Base-by-base conservation (phyloP, 2,329 filamentous ascomycete genomes). In the Aspergillus ochraceus region DNA sequence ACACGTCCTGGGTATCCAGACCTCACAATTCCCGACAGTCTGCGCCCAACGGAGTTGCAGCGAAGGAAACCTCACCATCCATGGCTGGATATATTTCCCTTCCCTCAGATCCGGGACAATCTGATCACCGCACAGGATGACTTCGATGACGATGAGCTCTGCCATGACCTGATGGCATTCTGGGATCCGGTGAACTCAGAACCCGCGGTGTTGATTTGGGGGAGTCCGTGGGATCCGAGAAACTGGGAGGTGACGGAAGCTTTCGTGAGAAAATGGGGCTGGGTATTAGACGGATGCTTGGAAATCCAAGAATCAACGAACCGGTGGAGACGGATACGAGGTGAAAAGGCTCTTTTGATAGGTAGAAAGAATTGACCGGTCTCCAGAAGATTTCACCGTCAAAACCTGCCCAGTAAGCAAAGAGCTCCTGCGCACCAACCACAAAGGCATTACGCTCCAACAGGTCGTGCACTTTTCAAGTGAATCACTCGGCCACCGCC, bases 401-500 rank as follows among this genome's bases (percentile, higher is more conserved):
- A 29, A 29, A 29, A 36, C 32, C 32, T 36, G 11, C 8, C 32
- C 32, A 36, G 17, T 12, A 19, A 17, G 1, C 4, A 10, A 46
- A 19, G 4, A 1, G 2, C 42, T 14, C 14, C 10, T 17, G 5
- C n/a, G n/a, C n/a, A 42, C n/a, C n/a, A 9, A 17, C 10, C 12
- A 6, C 12, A 42, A 6, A 26, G 6, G 66, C 56, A 74, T 59
- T 72, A 70, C 5, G 69, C 63, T 8, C 80, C 81, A n/a, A 79
- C 80, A 10, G 84, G 79, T 63, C 83, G 81, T 22, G 82, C 84
- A 4, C 84, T 83, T 55, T 78, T 80, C 59, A 88, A 69, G 68
- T 85, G 84, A 4, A 88, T 78, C 14, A 88, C 84, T 46, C 83
- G 81, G 4, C 84, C 84, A 26, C 78, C 76, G n/a, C 76, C 70